These are phyloP conservation scores for Calocera viscosa DNA, from an alignment of 768 basidiomycete genomes.

Conservation along the genomic window DNA sequence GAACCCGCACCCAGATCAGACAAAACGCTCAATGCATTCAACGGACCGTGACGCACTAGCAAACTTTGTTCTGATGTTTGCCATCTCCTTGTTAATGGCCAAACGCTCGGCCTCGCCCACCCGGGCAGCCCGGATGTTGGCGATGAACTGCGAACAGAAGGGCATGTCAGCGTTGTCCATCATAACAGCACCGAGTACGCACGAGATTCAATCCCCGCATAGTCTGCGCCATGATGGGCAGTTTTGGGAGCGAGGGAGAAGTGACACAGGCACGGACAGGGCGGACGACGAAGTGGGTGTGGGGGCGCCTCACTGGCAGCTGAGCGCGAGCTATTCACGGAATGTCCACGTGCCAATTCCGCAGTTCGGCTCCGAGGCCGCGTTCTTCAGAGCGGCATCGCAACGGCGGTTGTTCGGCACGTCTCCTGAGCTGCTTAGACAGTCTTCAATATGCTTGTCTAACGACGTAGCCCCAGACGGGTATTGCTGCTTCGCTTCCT, in stretches of 20 bases:
- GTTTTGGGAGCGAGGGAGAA: neutral
- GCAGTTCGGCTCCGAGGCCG: too few relatives aligned
- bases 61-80: slow-evolving; percentile 97
- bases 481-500: too few relatives aligned
- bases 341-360: neutral
- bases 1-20: slow-evolving; percentile 45
- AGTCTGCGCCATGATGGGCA: slow-evolving; percentile 57
- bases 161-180: slow-evolving; percentile 7
- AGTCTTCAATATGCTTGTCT: too few relatives aligned
- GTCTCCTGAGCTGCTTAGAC: too few relatives aligned
- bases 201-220: slow-evolving; percentile 94
- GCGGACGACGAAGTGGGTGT: neutral
- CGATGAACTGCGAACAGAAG: slow-evolving; percentile 66
- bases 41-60: slow-evolving; percentile 47
- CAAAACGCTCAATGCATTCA: too few relatives aligned
- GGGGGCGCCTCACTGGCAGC: neutral
- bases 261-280: neutral
- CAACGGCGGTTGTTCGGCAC: too few relatives aligned
- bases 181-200: slow-evolving; percentile 20
- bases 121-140: slow-evolving; percentile 92
- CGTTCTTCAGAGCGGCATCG: too few relatives aligned
- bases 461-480: too few relatives aligned
- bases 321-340: neutral
- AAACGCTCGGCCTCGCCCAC: slow-evolving; percentile 97
- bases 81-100: slow-evolving; percentile 99